phyloP scores from a whole-genome alignment of 139 green algal genomes.

The Picochlorum sp. region DNA sequence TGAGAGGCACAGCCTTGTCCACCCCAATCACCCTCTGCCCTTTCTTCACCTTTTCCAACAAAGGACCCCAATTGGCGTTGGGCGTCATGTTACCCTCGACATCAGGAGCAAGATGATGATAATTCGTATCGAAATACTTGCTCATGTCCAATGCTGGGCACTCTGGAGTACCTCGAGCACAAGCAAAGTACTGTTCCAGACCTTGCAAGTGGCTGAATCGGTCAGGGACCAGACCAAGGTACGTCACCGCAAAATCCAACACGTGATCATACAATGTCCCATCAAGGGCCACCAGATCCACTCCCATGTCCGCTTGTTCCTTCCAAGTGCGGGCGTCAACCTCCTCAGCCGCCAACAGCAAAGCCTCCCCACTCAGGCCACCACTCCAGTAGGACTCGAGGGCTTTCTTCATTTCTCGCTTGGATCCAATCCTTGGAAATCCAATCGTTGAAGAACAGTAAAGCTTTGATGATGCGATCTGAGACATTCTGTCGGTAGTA shows the following conservation, averaged over 20 bases:
- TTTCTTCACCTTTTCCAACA: conserved; percentile 54
- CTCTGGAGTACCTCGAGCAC: conserved; percentile 58
- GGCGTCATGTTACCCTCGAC: conserved; percentile 35
- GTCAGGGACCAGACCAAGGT: conserved; percentile 57
- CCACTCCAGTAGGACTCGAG: conserved; percentile 73
- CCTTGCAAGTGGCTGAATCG: conserved; percentile 54
- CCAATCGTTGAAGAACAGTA: conserved; percentile 42
- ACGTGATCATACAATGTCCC: conserved; percentile 83
- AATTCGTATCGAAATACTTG: conserved; percentile 92
- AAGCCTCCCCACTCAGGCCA: conserved; percentile 29
- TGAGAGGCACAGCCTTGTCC: conserved; percentile 61
- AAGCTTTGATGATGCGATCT: too few species aligned
- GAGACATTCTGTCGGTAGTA: too few species aligned
- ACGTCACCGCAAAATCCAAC: conserved; percentile 61
- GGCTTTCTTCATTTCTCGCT: conserved; percentile 78
- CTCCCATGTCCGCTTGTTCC: conserved; percentile 37
- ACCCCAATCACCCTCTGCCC: conserved; percentile 55
- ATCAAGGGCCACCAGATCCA: conserved; percentile 65
- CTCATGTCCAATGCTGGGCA: conserved; percentile 73
- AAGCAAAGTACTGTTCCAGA: conserved; percentile 75
- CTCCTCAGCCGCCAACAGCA: conserved; percentile 31
- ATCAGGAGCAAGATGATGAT: conserved; percentile 81
- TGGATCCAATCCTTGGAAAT: conserved; percentile 63
- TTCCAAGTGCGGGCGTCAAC: conserved; percentile 45
- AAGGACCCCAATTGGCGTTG: conserved; percentile 36